Evolutionary conservation across 2,329 filamentous ascomycete genomes (phyloP).

Genomic region (Davidsoniella virescens): DNA sequence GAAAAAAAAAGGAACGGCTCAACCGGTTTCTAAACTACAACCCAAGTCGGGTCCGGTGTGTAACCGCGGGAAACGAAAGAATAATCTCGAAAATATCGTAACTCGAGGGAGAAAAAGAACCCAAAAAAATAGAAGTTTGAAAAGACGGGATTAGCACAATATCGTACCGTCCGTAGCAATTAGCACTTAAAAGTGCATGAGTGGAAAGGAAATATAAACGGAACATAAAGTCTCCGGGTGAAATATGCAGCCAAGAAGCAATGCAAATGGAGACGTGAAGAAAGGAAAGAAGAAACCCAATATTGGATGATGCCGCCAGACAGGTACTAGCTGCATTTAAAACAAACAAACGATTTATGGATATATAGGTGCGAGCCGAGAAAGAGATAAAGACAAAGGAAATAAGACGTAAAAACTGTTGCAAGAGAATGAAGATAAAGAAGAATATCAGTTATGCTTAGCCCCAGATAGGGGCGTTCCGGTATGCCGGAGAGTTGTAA

Average conservation of each 20-base stretch:
- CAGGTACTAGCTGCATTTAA: not conserved
- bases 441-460: conserved; percentile 16
- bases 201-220: not conserved
- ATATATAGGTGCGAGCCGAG: not conserved
- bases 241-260: no score
- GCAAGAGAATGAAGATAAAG: not conserved
- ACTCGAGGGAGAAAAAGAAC: no score
- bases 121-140: no score
- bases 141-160: not conserved
- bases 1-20: not conserved
- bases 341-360: conserved; percentile 1
- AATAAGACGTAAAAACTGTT: not conserved
- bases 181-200: not conserved
- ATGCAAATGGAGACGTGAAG: not conserved
- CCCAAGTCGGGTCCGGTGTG: no score
- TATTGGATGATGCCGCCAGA: not conserved
- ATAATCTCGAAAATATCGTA: no score
- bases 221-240: not conserved
- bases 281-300: not conserved
- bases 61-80: no score
- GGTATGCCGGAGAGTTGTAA: conserved; percentile 42
- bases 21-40: no score
- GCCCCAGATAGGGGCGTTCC: conserved; percentile 39
- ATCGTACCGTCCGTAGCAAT: not conserved
- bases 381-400: conserved; percentile 6